Evolutionary conservation across 2,329 filamentous ascomycete genomes (phyloP).

Genomic region (Diaporthe humulicola): DNA sequence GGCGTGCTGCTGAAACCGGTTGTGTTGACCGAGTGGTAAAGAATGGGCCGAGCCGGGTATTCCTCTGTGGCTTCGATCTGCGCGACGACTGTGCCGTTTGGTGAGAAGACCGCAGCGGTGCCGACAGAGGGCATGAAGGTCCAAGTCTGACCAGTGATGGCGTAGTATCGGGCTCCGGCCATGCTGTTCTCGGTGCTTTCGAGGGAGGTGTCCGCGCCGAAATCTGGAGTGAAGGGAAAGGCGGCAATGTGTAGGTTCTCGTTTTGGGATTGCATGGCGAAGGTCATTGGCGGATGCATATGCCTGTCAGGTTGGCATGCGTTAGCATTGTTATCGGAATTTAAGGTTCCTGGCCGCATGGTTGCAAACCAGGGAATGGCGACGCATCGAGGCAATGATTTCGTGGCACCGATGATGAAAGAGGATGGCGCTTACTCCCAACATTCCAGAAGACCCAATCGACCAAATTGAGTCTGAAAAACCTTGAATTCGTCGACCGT

Average conservation of each 20-base stretch:
- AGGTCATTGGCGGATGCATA: conserved; percentile 5
- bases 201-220: neutral
- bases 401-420: accelerated
- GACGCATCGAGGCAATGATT: neutral
- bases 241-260: conserved; percentile 18
- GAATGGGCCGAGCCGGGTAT: neutral
- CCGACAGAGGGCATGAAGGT: conserved; percentile 8
- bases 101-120: conserved; percentile 5
- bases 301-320: neutral
- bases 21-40: conserved; percentile 4
- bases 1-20: neutral
- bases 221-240: neutral
- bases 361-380: neutral
- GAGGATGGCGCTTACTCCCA: neutral
- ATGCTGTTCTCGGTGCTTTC: neutral
- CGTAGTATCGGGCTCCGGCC: conserved; percentile 4
- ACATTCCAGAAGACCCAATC: neutral
- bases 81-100: neutral
- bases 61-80: neutral
- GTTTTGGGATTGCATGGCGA: neutral
- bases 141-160: neutral
- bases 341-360: neutral
- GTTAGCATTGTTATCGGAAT: neutral
- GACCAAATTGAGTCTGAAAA: neutral
- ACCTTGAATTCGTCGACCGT: neutral